Percentiles rank a stretch among this genome's conserved stretches.
Conservation (phyloP, 768 basidiomycete genomes). For the Russula earlei region DNA sequence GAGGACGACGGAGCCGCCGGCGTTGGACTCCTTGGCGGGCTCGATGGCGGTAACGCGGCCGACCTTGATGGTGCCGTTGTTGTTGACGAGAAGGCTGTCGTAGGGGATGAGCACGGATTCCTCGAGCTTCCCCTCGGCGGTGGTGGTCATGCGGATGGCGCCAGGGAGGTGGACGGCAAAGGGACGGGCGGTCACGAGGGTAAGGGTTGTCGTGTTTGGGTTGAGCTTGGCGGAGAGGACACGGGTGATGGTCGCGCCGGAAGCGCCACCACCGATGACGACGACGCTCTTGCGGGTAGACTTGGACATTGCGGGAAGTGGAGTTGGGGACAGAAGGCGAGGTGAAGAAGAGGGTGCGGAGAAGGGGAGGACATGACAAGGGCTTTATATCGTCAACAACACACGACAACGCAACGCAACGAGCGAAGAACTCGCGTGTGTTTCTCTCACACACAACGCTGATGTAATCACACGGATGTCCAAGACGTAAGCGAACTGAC, state of each 20-base stretch:
- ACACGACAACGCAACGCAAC: no score
- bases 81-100: slow-evolving; percentile 11
- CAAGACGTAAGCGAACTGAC: no score
- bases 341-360: neutral
- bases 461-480: neutral
- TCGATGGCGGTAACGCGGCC: slow-evolving; percentile 14
- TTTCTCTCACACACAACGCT: neutral
- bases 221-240: slow-evolving; percentile 44
- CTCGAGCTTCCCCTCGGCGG: slow-evolving; percentile 32
- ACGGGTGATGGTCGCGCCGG: slow-evolving; percentile 38
- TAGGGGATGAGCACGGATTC: slow-evolving; percentile 12
- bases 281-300: slow-evolving; percentile 29
- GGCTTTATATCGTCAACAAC: slow-evolving; percentile 6
- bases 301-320: neutral
- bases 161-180: slow-evolving; percentile 45
- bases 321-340: neutral
- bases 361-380: neutral
- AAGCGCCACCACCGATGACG: slow-evolving; percentile 51
- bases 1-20: slow-evolving; percentile 8
- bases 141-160: slow-evolving; percentile 43
- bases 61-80: slow-evolving; percentile 13
- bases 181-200: slow-evolving; percentile 45
- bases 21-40: neutral
- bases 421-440: no score
- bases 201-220: slow-evolving; percentile 37